These are phyloP conservation scores for Ascochyta koolunga DNA, from an alignment of 2,329 filamentous ascomycete species.

Conservation along the genomic window DNA sequence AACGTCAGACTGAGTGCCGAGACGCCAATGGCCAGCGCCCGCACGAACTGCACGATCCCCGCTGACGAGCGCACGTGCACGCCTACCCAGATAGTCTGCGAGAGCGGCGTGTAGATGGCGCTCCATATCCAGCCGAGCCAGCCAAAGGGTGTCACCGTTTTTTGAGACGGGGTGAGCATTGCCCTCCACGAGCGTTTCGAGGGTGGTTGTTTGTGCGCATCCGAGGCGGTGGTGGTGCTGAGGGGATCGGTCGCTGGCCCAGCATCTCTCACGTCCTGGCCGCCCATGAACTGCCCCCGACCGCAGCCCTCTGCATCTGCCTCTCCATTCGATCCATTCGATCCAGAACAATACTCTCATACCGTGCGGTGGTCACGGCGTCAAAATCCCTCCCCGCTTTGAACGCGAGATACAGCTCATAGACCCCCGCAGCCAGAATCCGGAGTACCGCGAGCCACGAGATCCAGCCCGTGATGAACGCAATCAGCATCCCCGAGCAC, in stretches of 20 bases:
- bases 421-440: not conserved
- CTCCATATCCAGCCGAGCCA: slow-evolving; percentile 18
- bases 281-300: too few relatives aligned
- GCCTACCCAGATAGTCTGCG: slow-evolving; percentile 13
- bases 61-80: not conserved
- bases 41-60: slow-evolving; percentile 2
- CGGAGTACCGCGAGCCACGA: slow-evolving; percentile 1
- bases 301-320: too few relatives aligned
- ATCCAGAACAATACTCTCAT: not conserved
- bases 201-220: not conserved
- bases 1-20: slow-evolving; percentile 15
- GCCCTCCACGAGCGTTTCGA: too few relatives aligned
- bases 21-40: slow-evolving; percentile 14
- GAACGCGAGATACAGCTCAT: not conserved
- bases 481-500: not conserved
- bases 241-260: too few relatives aligned
- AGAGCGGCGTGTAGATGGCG: slow-evolving; percentile 18
- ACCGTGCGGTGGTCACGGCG: not conserved
- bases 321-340: too few relatives aligned
- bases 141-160: not conserved
- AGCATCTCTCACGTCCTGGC: too few relatives aligned
- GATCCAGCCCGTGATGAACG: slow-evolving; percentile 2
- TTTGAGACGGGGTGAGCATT: not conserved
- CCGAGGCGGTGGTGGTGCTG: not conserved
- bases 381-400: not conserved